These are phyloP conservation scores for Sesbania bispinosa DNA, from an alignment of 306 rosid species.

Conservation along the genomic window DNA sequence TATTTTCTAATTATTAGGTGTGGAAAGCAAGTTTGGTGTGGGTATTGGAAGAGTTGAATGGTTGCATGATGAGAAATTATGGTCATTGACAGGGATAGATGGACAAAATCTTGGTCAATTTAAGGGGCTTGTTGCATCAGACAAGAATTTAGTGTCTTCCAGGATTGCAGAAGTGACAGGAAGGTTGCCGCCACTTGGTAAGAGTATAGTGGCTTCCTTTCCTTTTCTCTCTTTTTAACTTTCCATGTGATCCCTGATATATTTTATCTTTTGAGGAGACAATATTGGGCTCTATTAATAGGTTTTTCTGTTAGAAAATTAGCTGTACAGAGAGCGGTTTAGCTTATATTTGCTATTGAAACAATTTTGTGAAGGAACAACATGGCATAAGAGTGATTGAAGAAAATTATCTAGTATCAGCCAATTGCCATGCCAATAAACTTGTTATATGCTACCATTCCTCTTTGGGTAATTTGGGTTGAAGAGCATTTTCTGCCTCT, in stretches of 20 bases:
- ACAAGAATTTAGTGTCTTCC: constrained; percentile 73
- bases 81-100: constrained; percentile 65
- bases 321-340: not conserved
- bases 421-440: not conserved
- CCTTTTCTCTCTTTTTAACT: not conserved
- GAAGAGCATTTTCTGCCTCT: not conserved
- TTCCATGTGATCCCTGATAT: constrained; percentile 1
- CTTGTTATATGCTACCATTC: not conserved
- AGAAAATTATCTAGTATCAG: not conserved
- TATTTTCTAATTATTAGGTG: constrained; percentile 42
- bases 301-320: not conserved
- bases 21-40: constrained; percentile 75
- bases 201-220: constrained; percentile 33
- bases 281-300: not conserved
- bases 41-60: constrained; percentile 69
- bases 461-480: not conserved
- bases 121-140: constrained; percentile 81
- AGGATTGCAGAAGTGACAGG: constrained; percentile 61
- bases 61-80: constrained; percentile 62
- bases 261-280: constrained; percentile 1
- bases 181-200: constrained; percentile 76
- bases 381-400: not conserved
- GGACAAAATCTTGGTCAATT: constrained; percentile 79
- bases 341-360: not conserved
- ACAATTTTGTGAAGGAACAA: not conserved